Percentiles rank a stretch among this genome's conserved stretches.
Conservation (phyloP, 2,329 filamentous ascomycete species). For the Elsinoe arachidis region DNA sequence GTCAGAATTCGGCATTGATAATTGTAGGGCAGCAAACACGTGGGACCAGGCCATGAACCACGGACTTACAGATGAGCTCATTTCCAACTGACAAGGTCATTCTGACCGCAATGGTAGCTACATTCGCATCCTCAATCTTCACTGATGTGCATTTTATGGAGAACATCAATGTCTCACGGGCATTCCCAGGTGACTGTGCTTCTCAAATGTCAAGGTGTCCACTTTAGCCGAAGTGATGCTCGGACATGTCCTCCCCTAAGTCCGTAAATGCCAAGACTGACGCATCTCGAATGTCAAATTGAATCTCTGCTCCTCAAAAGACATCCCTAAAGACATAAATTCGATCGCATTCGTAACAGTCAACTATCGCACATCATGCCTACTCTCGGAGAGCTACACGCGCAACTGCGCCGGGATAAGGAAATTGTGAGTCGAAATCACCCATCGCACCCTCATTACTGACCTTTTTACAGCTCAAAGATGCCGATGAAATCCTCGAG, state of each 20-base stretch:
- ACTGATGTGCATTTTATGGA: too few relatives aligned
- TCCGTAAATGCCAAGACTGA: neutral
- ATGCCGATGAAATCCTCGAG: constrained; percentile 65
- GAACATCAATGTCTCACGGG: too few relatives aligned
- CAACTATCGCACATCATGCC: neutral
- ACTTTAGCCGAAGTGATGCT: neutral
- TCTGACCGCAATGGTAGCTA: too few relatives aligned
- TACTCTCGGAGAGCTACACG: constrained; percentile 10
- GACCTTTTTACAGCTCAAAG: constrained; percentile 54
- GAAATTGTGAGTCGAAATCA: constrained; percentile 12
- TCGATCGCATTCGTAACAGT: too few relatives aligned
- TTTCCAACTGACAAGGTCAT: neutral
- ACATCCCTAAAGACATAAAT: too few relatives aligned
- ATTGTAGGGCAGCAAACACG: neutral
- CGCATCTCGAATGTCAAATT: neutral
- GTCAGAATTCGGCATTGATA: neutral
- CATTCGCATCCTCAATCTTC: too few relatives aligned
- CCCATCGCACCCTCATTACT: neutral
- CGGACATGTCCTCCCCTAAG: neutral
- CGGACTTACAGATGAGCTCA: neutral
- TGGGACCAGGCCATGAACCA: neutral
- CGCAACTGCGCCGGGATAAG: constrained; percentile 12
- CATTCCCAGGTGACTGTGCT: too few relatives aligned
- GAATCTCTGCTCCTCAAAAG: too few relatives aligned
- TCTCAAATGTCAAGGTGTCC: too few relatives aligned